Evolutionary conservation across 805 yeast genomes (phyloP), one percentile per base, ranked within the genome.

Genomic region (Lipomyces starkeyi): DNA sequence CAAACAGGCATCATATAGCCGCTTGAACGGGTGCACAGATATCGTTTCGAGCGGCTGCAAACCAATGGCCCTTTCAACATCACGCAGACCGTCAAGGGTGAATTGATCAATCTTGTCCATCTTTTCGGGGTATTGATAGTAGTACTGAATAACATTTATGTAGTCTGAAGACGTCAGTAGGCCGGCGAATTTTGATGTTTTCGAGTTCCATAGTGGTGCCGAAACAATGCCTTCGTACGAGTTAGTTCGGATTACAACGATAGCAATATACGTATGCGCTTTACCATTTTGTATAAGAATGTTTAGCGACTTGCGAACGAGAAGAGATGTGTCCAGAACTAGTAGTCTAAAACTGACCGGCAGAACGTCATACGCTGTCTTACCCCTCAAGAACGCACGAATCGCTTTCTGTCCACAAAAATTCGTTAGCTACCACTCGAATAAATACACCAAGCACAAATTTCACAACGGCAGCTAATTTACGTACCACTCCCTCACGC

Each of bases 141-240:
- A 94, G 80, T 93, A 95, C 77, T 93, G 97, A 70, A 95, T 92
- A 63, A 94, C 98, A 74, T 95, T 94, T 72, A 95, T 91, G 78
- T 93, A 95, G 80, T 95, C 99, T 54, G 91, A 86, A 20, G 97
- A 88, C 3, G 98, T 95, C 74, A 95, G 82, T 70, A 95, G 84
- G 2, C 99, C 99, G 1, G 98, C 98, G 82, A 95, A 95, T 75
- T 90, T 84, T 17, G 97, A 90, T 17, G 91, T 87, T 75, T 89
- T 86, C 67, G 94, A 89, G 79, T 94, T 91, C 99, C 99, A 95
- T 62, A 95, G 82, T 2, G 99, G 99, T 3, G 98, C 98, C 64
- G 97, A 89, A 40, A 95, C 98, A 75, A 95, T 92, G 77, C 91
- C 73, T 71, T 27, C 3, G 7, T 20, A 13, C 34, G 17, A 13